These are phyloP conservation scores for Umbelopsis isabellina DNA, from an alignment of 192 early-diverging fungal genomes.

Conservation along the genomic window DNA sequence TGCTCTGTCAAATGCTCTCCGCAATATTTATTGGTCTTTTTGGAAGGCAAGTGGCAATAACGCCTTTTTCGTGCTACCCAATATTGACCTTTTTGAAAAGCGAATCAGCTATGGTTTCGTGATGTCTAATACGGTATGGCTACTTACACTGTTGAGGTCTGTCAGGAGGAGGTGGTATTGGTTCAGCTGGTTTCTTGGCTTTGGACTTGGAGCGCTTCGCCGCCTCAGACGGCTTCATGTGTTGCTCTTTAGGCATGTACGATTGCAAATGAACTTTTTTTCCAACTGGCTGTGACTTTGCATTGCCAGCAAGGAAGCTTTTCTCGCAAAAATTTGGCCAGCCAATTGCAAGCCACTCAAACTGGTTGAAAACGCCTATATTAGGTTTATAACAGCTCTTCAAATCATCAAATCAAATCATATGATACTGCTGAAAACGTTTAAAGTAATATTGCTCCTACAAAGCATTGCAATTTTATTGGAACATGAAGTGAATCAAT, in stretches of 20 bases:
- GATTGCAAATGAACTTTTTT: slow-evolving; percentile 1
- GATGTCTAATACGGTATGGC: not conserved
- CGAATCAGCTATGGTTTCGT: not conserved
- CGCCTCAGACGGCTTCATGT: slow-evolving; percentile 2
- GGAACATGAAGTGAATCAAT: slow-evolving; percentile 17
- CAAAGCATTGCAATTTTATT: slow-evolving; percentile 20
- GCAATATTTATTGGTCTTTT: slow-evolving; percentile 60
- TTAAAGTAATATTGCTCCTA: slow-evolving; percentile 12
- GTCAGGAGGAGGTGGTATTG: slow-evolving; percentile 44
- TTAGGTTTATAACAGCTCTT: too few species aligned
- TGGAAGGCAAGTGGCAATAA: slow-evolving; percentile 67
- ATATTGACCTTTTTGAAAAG: slow-evolving; percentile 45
- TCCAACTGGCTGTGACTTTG: not conserved
- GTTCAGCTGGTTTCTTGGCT: slow-evolving; percentile 18
- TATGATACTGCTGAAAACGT: too few species aligned
- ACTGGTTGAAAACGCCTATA: not conserved
- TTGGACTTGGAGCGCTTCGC: slow-evolving; percentile 17
- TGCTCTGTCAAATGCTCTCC: slow-evolving; percentile 67
- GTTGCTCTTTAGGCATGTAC: slow-evolving; percentile 38
- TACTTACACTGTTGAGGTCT: slow-evolving; percentile 49
- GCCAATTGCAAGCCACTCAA: slow-evolving; percentile 1
- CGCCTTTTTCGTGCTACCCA: slow-evolving; percentile 60
- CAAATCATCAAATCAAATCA: too few species aligned
- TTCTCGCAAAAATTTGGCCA: not conserved
- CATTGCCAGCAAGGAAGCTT: not conserved